phyloP scores from a whole-genome alignment of 352 stramenopile species.

The Globisporangium radiosum region DNA sequence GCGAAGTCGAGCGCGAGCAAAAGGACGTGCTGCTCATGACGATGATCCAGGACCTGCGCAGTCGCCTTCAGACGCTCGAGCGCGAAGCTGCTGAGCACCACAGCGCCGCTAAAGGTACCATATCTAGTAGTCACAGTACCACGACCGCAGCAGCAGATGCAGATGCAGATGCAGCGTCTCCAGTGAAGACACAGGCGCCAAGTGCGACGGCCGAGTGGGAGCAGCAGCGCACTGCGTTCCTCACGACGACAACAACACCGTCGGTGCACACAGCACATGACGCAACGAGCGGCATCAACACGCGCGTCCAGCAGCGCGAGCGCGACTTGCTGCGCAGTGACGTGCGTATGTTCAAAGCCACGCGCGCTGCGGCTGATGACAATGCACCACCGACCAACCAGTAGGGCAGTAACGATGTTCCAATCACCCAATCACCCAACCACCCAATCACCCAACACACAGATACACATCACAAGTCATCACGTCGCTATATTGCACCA shows the following conservation, averaged over 20 bases:
- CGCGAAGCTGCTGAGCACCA: conserved; percentile 25
- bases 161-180: conserved; percentile 1
- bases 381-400: too few relatives aligned
- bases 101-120: too few relatives aligned
- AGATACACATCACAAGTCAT: not conserved
- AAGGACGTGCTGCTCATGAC: conserved; percentile 45
- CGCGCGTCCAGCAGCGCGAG: conserved; percentile 40
- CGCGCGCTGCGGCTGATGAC: conserved; percentile 7
- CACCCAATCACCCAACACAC: not conserved
- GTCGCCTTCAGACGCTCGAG: conserved; percentile 50
- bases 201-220: conserved; percentile 16
- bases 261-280: conserved; percentile 6
- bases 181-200: conserved; percentile 8
- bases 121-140: not conserved
- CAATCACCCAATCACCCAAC: not conserved
- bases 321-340: conserved; percentile 43
- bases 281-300: conserved; percentile 33
- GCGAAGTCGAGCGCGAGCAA: conserved; percentile 29
- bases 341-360: conserved; percentile 33
- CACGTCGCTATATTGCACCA: too few relatives aligned
- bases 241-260: conserved; percentile 7
- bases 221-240: conserved; percentile 31
- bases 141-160: conserved; percentile 1
- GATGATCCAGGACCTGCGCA: conserved; percentile 56
- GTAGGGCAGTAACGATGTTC: conserved; percentile 1